Percentiles rank a stretch among this genome's conserved stretches.
Conservation (phyloP, 805 yeast genomes). For the Cyberlindnera amylophila region DNA sequence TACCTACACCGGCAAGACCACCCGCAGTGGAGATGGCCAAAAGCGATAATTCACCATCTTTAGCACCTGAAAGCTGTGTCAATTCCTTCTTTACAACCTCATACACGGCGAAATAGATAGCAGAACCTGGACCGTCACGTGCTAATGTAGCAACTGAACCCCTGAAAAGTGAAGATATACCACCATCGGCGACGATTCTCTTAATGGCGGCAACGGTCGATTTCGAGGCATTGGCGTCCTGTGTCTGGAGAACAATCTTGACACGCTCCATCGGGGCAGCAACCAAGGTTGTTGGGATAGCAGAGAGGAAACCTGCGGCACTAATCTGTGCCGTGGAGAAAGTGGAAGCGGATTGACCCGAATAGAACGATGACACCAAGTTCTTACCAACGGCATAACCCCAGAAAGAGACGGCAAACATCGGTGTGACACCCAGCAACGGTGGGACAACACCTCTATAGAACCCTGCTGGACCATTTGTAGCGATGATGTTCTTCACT, state of each 20-base stretch:
- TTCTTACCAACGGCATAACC: constrained; percentile 93
- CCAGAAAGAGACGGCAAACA: constrained; percentile 98
- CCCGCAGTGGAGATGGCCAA: constrained; percentile 84
- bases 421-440: constrained; percentile 93
- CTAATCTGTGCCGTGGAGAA: constrained; percentile 71
- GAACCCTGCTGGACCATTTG: constrained; percentile 75
- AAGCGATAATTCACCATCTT: constrained; percentile 58
- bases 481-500: constrained; percentile 62
- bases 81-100: constrained; percentile 69
- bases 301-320: constrained; percentile 91
- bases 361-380: constrained; percentile 45
- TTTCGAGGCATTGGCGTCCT: constrained; percentile 37
- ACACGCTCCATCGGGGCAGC: constrained; percentile 98
- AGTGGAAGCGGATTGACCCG: constrained; percentile 34
- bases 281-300: constrained; percentile 89
- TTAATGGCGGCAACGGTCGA: constrained; percentile 55
- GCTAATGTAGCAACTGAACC: constrained; percentile 92
- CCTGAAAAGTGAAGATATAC: constrained; percentile 77
- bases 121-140: constrained; percentile 97
- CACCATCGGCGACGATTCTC: constrained; percentile 74
- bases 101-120: constrained; percentile 91
- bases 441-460: constrained; percentile 96
- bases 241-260: constrained; percentile 88
- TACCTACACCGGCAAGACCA: constrained; percentile 92
- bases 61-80: constrained; percentile 36